Conservation (phyloP, 805 yeast genomes). For the Wickerhamomyces kurtzmanii region DNA sequence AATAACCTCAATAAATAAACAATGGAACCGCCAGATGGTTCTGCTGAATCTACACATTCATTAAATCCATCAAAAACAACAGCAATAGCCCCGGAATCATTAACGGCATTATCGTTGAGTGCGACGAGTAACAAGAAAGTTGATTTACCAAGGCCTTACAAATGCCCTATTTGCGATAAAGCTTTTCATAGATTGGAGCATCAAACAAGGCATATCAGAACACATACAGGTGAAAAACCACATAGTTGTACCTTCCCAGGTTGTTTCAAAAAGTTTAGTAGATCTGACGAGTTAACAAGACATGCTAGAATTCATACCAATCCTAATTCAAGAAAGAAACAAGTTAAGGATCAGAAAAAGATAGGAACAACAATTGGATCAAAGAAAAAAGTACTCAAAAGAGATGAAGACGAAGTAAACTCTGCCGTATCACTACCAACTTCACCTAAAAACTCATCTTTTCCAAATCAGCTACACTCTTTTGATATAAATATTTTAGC, state of each 20-base stretch:
- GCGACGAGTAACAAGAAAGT: too few relatives aligned
- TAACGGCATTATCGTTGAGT: too few relatives aligned
- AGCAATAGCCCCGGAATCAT: too few relatives aligned
- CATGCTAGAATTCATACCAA: constrained; percentile 67
- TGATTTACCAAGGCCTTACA: constrained; percentile 43
- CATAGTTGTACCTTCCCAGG: constrained; percentile 68
- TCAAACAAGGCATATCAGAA: constrained; percentile 69
- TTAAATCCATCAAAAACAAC: too few relatives aligned
- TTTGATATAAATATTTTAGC: constrained; percentile 19
- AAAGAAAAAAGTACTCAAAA: not conserved
- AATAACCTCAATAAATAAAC: too few relatives aligned
- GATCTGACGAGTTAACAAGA: constrained; percentile 69
- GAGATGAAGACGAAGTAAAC: constrained; percentile 1
- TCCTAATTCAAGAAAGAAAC: constrained; percentile 52
- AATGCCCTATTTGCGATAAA: constrained; percentile 65
- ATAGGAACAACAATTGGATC: not conserved
- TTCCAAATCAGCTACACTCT: constrained; percentile 4
- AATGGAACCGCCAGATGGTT: too few relatives aligned
- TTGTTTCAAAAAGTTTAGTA: constrained; percentile 55
- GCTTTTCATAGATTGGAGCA: constrained; percentile 72
- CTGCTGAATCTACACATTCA: too few relatives aligned
- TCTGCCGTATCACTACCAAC: constrained; percentile 10
- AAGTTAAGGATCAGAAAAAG: constrained; percentile 2
- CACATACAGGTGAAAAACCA: constrained; percentile 79
- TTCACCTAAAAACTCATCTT: constrained; percentile 10